Percentiles rank a stretch among this genome's conserved stretches.
Conservation (phyloP, 2,329 filamentous ascomycete species). For the Exophiala mesophila region DNA sequence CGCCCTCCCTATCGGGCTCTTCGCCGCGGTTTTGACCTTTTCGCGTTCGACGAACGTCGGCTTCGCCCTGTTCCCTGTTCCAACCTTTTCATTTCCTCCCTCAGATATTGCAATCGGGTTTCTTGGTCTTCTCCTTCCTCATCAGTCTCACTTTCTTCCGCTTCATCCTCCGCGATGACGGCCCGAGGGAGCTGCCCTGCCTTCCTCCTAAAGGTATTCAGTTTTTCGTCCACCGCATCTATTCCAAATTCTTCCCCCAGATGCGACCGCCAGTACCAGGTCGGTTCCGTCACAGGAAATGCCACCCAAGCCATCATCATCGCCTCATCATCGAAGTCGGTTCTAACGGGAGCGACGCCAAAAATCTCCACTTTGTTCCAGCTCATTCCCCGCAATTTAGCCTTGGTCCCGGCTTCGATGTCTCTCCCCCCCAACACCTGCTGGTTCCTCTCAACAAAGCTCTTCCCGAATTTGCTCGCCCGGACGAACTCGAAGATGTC, state of each 20-base stretch:
- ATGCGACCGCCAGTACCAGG: conserved; percentile 8
- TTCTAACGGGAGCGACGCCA: conserved; percentile 9
- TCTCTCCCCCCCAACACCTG: conserved; percentile 4
- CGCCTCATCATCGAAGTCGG: conserved; percentile 8
- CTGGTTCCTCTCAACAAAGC: conserved; percentile 9
- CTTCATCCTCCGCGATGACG: neutral
- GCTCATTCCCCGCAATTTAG: conserved; percentile 6
- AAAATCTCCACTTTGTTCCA: conserved; percentile 3
- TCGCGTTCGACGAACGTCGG: conserved; percentile 7
- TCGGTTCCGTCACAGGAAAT: conserved; percentile 5
- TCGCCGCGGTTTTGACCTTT: too few species aligned
- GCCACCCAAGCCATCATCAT: conserved; percentile 5
- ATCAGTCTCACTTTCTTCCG: conserved; percentile 6
- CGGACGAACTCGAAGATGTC: conserved; percentile 10
- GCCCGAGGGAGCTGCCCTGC: too few species aligned
- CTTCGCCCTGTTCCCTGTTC: conserved; percentile 4
- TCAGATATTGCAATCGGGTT: conserved; percentile 7
- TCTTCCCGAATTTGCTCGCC: conserved; percentile 9
- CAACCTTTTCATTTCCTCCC: too few species aligned
- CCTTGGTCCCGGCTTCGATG: conserved; percentile 3
- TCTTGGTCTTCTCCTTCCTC: conserved; percentile 7
- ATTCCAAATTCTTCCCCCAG: too few species aligned
- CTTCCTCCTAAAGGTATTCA: too few species aligned
- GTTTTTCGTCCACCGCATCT: too few species aligned
- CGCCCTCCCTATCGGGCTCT: too few species aligned